These are phyloP conservation scores for Onygena corvina DNA, from an alignment of 2,329 filamentous ascomycete species.

Conservation along the genomic window DNA sequence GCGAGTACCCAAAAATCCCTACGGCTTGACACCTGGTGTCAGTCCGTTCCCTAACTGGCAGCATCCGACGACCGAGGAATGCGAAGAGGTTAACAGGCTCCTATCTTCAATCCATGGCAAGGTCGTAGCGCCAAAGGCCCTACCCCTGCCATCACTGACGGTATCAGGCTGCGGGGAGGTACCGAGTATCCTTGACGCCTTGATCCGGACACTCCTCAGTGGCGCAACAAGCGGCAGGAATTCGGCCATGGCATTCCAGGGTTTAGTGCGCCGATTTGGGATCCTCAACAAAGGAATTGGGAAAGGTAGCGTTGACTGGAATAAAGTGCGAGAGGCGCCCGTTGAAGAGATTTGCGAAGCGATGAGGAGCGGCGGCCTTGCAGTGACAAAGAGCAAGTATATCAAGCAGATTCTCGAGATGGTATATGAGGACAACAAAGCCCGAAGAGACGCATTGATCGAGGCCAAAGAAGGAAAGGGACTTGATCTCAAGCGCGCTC, in stretches of 20 bases:
- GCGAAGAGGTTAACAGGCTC: slow-evolving; percentile 54
- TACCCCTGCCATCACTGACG: slow-evolving; percentile 57
- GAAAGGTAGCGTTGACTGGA: slow-evolving; percentile 63
- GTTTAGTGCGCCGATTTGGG: slow-evolving; percentile 53
- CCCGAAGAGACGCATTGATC: slow-evolving; percentile 41
- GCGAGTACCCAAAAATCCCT: slow-evolving; percentile 24
- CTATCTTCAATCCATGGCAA: slow-evolving; percentile 55
- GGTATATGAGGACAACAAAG: slow-evolving; percentile 56
- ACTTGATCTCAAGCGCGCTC: slow-evolving; percentile 31
- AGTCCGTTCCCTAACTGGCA: slow-evolving; percentile 55
- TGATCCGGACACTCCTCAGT: slow-evolving; percentile 51
- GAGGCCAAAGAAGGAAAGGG: slow-evolving; percentile 34
- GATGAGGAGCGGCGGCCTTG: slow-evolving; percentile 60
- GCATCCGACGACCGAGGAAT: slow-evolving; percentile 56
- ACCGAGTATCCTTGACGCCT: slow-evolving; percentile 51
- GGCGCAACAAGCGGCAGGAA: slow-evolving; percentile 50
- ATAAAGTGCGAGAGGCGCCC: slow-evolving; percentile 51
- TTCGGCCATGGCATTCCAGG: slow-evolving; percentile 53
- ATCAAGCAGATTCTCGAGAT: slow-evolving; percentile 64
- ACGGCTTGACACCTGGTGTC: slow-evolving; percentile 44
- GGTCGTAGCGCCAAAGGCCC: slow-evolving; percentile 50
- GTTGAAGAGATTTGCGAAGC: slow-evolving; percentile 52
- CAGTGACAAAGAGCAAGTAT: slow-evolving; percentile 55
- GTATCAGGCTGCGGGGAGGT: slow-evolving; percentile 60
- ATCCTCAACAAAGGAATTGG: slow-evolving; percentile 50